Base-by-base conservation (phyloP, 139 green algal species). In the Ettlia oleoabundans region DNA sequence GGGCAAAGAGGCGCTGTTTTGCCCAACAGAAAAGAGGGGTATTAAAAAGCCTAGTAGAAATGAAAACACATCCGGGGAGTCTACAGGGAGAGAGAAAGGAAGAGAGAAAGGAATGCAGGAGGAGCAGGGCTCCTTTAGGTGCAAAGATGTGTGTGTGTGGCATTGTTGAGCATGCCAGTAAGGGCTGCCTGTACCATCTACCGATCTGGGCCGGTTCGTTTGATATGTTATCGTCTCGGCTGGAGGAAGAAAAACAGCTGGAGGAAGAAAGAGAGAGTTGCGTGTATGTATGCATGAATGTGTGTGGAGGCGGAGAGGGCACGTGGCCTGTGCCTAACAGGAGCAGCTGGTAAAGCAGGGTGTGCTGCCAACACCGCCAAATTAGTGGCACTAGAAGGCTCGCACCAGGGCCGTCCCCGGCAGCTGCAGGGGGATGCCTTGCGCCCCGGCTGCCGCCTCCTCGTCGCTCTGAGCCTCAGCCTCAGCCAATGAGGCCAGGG, bases 391-490 rank as follows among this genome's bases (percentile, higher is more conserved):
- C n/a, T n/a, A n/a, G n/a, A n/a, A n/a, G n/a, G n/a, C n/a, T n/a
- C n/a, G n/a, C n/a, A n/a, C n/a, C n/a, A n/a, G n/a, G n/a, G n/a
- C n/a, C n/a, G n/a, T n/a, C n/a, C n/a, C 43, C 47, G 15, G 24
- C 32, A 33, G 70, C 40, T 30, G 47, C 70, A 8, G 4, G 51
- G 24, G 18, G 71, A 15, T 22, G 47, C 32, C 24, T 47, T 1
- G 51, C 32, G 41, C 51, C 19, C 71, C 47, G 18, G 21, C 22
- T 51, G 72, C 28, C 32, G 42, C 69, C 33, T 51, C 70, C 72
- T 66, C 74, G 21, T 40, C 38, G 55, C 74, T 80, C 28, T 55
- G 26, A 4, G 74, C 74, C 74, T 80, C 74, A 18, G 74, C 74
- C 37, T 80, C 74, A 21, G 74, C 74, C 38, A 80, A 37, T 37